Percentiles rank a stretch among this genome's conserved stretches.
These are phyloP conservation scores for Verbascum thapsus DNA, from an alignment of 257 asterid species.

Conservation along the genomic window DNA sequence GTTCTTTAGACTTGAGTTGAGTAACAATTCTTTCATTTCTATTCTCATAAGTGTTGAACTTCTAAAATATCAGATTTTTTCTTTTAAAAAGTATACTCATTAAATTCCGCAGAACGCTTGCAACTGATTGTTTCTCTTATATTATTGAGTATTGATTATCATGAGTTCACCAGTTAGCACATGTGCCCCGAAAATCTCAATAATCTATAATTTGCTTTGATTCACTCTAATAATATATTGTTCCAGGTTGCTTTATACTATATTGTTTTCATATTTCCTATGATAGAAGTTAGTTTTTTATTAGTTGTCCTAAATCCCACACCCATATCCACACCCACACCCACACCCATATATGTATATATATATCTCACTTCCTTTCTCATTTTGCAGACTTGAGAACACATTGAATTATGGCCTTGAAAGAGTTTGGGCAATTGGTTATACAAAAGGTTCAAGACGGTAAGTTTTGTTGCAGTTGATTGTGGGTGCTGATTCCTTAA, in stretches of 20 bases:
- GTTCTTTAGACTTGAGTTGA: constrained; percentile 17
- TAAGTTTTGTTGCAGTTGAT: constrained; percentile 38
- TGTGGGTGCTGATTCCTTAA: constrained; percentile 9
- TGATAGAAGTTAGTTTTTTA: constrained; percentile 10
- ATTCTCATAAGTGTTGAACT: not conserved
- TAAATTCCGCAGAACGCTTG: not conserved
- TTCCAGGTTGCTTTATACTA: not conserved
- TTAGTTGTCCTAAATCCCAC: constrained; percentile 12
- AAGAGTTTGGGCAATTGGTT: constrained; percentile 98
- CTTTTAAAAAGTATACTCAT: constrained; percentile 10
- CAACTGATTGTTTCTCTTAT: constrained; percentile 7
- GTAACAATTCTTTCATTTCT: not conserved
- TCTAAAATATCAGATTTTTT: constrained; percentile 18
- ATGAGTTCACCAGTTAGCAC: not conserved
- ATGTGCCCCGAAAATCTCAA: not conserved
- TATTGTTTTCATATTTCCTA: not conserved
- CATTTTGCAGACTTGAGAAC: constrained; percentile 82
- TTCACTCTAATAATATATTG: constrained; percentile 6
- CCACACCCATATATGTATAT: no score
- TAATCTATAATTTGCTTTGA: not conserved
- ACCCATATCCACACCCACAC: no score
- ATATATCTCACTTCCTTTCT: constrained; percentile 27
- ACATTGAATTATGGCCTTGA: constrained; percentile 98
- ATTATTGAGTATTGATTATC: constrained; percentile 5
- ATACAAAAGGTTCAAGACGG: constrained; percentile 94